Evolutionary conservation across 352 stramenopile species (phyloP), one percentile per base, ranked within the genome.

Genomic region (Phytopythium ostracodes): DNA sequence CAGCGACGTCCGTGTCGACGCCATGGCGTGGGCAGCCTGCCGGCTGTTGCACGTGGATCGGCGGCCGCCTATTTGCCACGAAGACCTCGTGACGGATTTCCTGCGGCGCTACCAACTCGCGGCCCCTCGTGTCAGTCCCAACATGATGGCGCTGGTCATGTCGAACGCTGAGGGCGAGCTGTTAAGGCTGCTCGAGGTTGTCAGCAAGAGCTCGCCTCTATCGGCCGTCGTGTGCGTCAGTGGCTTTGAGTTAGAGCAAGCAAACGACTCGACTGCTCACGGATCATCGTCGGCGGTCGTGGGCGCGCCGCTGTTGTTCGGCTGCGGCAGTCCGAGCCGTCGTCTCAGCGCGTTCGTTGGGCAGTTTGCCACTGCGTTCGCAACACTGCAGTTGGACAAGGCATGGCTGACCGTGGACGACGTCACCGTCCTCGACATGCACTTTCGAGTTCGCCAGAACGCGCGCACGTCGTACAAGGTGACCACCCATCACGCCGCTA

Each of bases 1-100:
- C 22, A 76, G 66, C 29, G 75, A 73, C 54, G 47, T 81, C 6
- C 76, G 78, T 1, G 65, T 61, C 5, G 79, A 88, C 60, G 64
- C 76, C 27, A 76, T 84, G 68, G 72, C 73, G 0, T 86, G 76
- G 76, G 73, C 74, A 4, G 68, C 70, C 9, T 88, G 79, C 54
- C 62, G 77, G 31, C 51, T 86, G 36, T 57, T 88, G 18, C 75
- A 75, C 40, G 29, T 64, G 4, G 62, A 76, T 18, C 67, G 74
- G 15, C 60, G 70, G 12, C 75, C 76, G 11, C 62, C 67, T 3
- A 14, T 86, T 18, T 88, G 79, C 57, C 70, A 80, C 11, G 67
- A 76, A 22, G 59, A 60, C 17, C 75, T 83, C 62, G 69, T 87
- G 24, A 75, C 63, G 0, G 63, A 33, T 0, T 88, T 86, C 47